These are phyloP conservation scores for Penicillium sp. DNA, from an alignment of 2,329 filamentous ascomycete species.

Conservation along the genomic window DNA sequence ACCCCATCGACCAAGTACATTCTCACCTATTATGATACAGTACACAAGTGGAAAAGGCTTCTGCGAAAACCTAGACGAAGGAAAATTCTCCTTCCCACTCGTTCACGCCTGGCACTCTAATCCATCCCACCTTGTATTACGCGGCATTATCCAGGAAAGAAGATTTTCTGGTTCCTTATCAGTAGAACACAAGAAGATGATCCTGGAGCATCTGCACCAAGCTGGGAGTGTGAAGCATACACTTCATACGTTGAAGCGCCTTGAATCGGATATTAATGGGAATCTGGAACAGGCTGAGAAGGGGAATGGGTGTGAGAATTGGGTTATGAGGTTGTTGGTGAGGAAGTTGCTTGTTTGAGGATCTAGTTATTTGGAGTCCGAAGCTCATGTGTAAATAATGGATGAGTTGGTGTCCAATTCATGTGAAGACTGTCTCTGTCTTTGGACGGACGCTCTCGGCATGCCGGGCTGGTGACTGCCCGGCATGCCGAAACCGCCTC, in stretches of 20 bases:
- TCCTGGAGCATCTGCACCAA: not conserved
- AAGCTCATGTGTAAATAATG: no score
- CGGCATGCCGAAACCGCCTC: no score
- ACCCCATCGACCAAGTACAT: not conserved
- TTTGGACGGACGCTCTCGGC: no score
- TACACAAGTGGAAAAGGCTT: constrained; percentile 43
- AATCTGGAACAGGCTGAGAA: not conserved
- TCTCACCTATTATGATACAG: constrained; percentile 9
- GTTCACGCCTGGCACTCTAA: constrained; percentile 10
- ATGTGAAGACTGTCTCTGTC: no score
- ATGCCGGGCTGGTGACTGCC: no score
- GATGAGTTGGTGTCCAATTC: no score
- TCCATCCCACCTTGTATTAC: constrained; percentile 2
- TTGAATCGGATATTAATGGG: not conserved
- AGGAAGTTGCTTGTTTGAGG: constrained; percentile 2
- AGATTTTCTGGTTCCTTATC: not conserved
- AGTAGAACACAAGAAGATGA: constrained; percentile 3
- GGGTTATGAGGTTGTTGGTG: constrained; percentile 6
- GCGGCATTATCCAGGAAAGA: not conserved
- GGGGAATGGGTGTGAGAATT: constrained; percentile 1
- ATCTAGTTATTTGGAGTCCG: no score
- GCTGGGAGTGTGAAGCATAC: constrained; percentile 1
- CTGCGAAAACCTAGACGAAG: constrained; percentile 45
- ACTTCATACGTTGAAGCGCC: not conserved
- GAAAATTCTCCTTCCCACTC: constrained; percentile 42